phyloP scores from a whole-genome alignment of 768 basidiomycete species.

The Amanita muscaria region DNA sequence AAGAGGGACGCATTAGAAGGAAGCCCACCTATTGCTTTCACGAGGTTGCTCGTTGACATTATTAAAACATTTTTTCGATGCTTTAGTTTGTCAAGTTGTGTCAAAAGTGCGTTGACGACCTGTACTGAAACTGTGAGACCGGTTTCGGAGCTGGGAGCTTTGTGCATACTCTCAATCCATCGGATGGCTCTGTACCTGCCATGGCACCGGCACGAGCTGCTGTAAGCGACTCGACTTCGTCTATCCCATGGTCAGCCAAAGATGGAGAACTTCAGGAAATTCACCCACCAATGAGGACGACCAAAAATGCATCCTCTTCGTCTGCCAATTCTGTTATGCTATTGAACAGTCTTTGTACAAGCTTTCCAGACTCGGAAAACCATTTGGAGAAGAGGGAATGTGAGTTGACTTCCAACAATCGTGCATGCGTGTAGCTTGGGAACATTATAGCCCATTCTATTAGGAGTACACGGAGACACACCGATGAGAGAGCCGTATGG shows the following conservation, averaged over 20 bases:
- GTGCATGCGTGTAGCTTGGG: conserved; percentile 72
- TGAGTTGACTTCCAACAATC: conserved; percentile 94
- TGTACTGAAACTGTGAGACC: conserved; percentile 21
- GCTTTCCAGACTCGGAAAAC: conserved; percentile 98
- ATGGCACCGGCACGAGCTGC: conserved; percentile 91
- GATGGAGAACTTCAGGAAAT: background rate
- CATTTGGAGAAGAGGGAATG: conserved; percentile 97
- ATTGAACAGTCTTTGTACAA: conserved; percentile 88
- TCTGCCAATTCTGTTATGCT: conserved; percentile 88
- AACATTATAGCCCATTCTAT: background rate
- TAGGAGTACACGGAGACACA: conserved; percentile 22
- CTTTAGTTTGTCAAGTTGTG: conserved; percentile 93
- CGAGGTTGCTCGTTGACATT: conserved; percentile 94
- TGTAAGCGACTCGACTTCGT: conserved; percentile 94
- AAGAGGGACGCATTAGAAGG: background rate
- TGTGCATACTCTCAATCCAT: conserved; percentile 71
- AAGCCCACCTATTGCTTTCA: conserved; percentile 80
- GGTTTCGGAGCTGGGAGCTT: background rate
- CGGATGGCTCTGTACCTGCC: conserved; percentile 92
- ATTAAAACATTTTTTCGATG: conserved; percentile 90
- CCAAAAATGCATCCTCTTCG: conserved; percentile 84
- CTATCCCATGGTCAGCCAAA: conserved; percentile 29
- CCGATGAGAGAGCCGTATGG: conserved; percentile 84
- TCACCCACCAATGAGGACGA: conserved; percentile 78
- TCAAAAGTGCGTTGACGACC: conserved; percentile 97